Conservation (phyloP, 768 basidiomycete genomes). For the Suillus tomentosus region DNA sequence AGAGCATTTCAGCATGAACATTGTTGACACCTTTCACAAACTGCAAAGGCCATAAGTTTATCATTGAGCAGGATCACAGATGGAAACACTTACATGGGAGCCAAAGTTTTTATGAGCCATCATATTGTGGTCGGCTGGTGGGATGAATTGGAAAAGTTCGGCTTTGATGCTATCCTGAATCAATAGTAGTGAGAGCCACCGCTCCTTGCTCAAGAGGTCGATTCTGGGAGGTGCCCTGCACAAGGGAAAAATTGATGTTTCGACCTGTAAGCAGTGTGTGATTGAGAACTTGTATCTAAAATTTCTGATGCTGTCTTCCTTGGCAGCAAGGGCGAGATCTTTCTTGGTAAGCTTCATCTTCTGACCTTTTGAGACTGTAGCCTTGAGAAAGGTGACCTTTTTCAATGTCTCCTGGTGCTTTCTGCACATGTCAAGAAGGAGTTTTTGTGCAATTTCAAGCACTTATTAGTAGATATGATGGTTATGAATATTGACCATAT, state of each 20-base stretch:
- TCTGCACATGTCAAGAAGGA: not conserved
- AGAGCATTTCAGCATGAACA: not conserved
- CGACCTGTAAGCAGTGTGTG: not conserved
- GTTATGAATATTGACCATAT: not conserved
- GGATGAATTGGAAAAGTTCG: conserved; percentile 4
- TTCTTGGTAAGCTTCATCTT: not conserved
- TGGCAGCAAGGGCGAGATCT: not conserved
- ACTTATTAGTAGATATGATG: not conserved
- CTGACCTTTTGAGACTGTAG: not conserved
- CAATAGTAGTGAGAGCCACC: not conserved
- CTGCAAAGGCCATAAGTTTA: not conserved
- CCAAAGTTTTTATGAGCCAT: not conserved
- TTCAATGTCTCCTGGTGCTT: not conserved
- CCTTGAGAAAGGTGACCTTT: not conserved
- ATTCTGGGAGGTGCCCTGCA: not conserved
- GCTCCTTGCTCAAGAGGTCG: not conserved
- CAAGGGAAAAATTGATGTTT: not conserved
- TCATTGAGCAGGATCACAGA: not conserved
- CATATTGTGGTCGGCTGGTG: not conserved
- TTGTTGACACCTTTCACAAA: conserved; percentile 1
- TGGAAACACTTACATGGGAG: not conserved
- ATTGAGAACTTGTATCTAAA: not conserved
- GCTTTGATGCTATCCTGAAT: conserved; percentile 6
- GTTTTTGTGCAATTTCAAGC: not conserved
- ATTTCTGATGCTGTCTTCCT: not conserved